Evolutionary conservation across 2,329 filamentous ascomycete species (phyloP), one percentile per base, ranked within the genome.

Genomic region (Sclerotiophoma versabilis): DNA sequence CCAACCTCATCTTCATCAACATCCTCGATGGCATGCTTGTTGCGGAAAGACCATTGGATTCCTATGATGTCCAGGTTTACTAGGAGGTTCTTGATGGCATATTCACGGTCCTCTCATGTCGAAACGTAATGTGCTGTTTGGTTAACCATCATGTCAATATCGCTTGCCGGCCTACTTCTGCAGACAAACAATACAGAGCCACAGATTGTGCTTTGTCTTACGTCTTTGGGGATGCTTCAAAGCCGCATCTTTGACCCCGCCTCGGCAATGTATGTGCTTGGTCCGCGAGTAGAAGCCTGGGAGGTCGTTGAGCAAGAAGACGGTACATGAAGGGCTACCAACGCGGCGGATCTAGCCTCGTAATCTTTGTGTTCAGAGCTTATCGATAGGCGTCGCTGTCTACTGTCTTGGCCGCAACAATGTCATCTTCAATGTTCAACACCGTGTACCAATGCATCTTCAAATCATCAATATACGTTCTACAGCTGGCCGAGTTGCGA

Each of bases 191-290:
- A 62, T 56, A 20, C 8, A 26, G 0, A 57, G 29, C 37, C 46
- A 59, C 14, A 34, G 39, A 10, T 34, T 6, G n/a, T 62, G 53
- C 19, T 50, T 42, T 0, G 19, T 20, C 11, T 48, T 53, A 2
- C 50, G 48, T 12, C 54, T 53, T 9, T 44, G 33, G 2, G 57
- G 57, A 22, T 57, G 47, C 33, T 53, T 53, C 8, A 62, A 15
- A 1, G 26, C 49, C 1, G 33, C 57, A 11, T 53, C 47, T 19
- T 53, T 50, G 25, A 59, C 30, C 57, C 57, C 59, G 1, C 8
- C 23, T 1, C 12, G 19, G 10, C 48, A 57, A 15, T 14, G 2
- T 14, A 2, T 19, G n/a, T 26, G 8, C 2, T 29, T 5, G 27
- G 2, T 29, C 6, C 32, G 5, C 2, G 39, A 4, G 14, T 15